A percentile compares a stretch with the other conserved stretches of the same genome.
These are phyloP conservation scores for Pythium aristosporum DNA, from an alignment of 352 stramenopile genomes.

Conservation along the genomic window DNA sequence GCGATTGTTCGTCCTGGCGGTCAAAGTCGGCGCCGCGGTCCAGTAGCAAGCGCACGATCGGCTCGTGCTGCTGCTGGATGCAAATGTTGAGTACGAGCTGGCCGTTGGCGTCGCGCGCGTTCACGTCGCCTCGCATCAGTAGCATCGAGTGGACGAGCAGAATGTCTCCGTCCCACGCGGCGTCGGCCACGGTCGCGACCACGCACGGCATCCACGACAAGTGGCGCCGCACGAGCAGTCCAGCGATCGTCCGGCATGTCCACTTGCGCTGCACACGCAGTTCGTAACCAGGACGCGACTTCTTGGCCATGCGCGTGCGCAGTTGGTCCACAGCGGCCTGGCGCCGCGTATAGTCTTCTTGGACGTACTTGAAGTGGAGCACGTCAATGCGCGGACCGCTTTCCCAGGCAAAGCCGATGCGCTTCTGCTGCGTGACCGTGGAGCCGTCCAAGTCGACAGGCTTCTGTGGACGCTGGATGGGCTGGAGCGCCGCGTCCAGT, in stretches of 20 bases:
- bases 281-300: constrained; percentile 62
- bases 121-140: constrained; percentile 47
- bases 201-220: constrained; percentile 72
- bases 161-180: constrained; percentile 78
- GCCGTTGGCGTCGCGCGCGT: constrained; percentile 50
- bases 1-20: constrained; percentile 52
- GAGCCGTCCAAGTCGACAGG: constrained; percentile 29
- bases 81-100: constrained; percentile 68
- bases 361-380: constrained; percentile 67
- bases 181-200: constrained; percentile 54
- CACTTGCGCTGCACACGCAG: constrained; percentile 55
- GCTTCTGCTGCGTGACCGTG: constrained; percentile 55
- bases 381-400: constrained; percentile 64
- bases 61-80: constrained; percentile 77
- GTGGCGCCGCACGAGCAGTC: constrained; percentile 57
- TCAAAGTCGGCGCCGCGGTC: constrained; percentile 70
- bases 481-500: constrained; percentile 14
- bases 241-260: constrained; percentile 42
- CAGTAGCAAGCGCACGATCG: constrained; percentile 66
- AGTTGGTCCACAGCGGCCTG: constrained; percentile 56
- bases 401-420: constrained; percentile 57
- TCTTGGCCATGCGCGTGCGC: constrained; percentile 53
- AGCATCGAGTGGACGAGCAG: constrained; percentile 65
- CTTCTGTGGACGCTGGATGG: constrained; percentile 23
- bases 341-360: constrained; percentile 60